A percentile compares a stretch with the other conserved stretches of the same genome.
phyloP scores from a whole-genome alignment of 768 basidiomycete genomes.

The Crassisporium funariophilum region DNA sequence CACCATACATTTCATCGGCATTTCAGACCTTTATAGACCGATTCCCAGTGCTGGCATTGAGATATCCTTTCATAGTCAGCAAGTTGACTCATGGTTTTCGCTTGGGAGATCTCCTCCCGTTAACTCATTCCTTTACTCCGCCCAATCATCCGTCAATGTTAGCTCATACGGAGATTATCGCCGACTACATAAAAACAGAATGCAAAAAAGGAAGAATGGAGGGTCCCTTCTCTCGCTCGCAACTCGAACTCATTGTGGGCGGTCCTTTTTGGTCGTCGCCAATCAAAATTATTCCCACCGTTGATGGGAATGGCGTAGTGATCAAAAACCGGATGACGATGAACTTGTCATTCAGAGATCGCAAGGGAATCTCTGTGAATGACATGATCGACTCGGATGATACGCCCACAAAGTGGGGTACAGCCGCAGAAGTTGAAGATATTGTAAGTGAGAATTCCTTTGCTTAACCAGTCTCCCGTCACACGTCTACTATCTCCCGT shows the following conservation, averaged over 20 bases:
- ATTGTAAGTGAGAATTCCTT: slow-evolving; percentile 16
- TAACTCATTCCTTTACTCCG: slow-evolving; percentile 12
- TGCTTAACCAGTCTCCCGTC: too few relatives aligned
- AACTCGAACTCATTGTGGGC: slow-evolving; percentile 19
- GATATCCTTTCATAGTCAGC: slow-evolving; percentile 29
- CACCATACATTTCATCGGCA: slow-evolving; percentile 31
- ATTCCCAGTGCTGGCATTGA: slow-evolving; percentile 17
- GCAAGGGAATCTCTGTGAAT: slow-evolving; percentile 18
- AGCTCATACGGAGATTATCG: slow-evolving; percentile 10
- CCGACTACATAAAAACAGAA: slow-evolving; percentile 22
- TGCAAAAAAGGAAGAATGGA: slow-evolving; percentile 19
- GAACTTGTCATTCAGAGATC: slow-evolving; percentile 21
- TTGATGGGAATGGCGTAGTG: slow-evolving; percentile 14
- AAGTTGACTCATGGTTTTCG: slow-evolving; percentile 9
- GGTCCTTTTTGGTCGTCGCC: slow-evolving; percentile 29
- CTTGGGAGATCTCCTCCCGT: neutral
- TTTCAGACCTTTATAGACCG: slow-evolving; percentile 23
- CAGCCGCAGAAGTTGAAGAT: slow-evolving; percentile 12
- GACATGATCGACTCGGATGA: slow-evolving; percentile 22
- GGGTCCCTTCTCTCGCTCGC: slow-evolving; percentile 22
- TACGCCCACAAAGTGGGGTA: slow-evolving; percentile 25
- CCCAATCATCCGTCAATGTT: slow-evolving; percentile 18
- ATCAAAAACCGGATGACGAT: slow-evolving; percentile 19
- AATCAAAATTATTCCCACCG: slow-evolving; percentile 12
- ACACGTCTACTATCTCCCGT: neutral